Conservation (phyloP, 495 filamentous ascomycete genomes). For the Talaromyces nanjingensis region DNA sequence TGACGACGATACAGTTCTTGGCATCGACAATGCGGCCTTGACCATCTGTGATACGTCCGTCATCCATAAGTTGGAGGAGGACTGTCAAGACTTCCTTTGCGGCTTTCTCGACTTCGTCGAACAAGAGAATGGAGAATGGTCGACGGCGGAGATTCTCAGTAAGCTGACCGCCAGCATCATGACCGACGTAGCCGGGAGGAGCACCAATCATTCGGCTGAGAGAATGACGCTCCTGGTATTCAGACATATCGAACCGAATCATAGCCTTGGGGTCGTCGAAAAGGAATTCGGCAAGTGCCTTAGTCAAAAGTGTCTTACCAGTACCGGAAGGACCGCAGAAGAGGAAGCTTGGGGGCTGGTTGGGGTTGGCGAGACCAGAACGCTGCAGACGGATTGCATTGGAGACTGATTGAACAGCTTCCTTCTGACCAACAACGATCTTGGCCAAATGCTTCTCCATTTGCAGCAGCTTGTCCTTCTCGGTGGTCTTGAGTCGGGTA, state of each 20-base stretch:
- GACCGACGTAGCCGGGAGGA: slow-evolving; percentile 92
- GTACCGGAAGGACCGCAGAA: slow-evolving; percentile 98
- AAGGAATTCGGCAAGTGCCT: slow-evolving; percentile 93
- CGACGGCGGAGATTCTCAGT: slow-evolving; percentile 88
- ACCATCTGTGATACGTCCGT: slow-evolving; percentile 96
- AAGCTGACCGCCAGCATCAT: slow-evolving; percentile 92
- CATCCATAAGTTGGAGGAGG: slow-evolving; percentile 95
- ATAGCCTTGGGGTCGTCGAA: slow-evolving; percentile 97
- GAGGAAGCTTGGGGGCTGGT: slow-evolving; percentile 93
- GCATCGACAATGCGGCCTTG: slow-evolving; percentile 93
- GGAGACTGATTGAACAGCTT: slow-evolving; percentile 88
- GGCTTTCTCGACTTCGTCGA: slow-evolving; percentile 97
- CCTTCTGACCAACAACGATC: slow-evolving; percentile 85
- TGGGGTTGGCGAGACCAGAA: slow-evolving; percentile 88
- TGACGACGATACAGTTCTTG: slow-evolving; percentile 96
- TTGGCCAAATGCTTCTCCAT: slow-evolving; percentile 85
- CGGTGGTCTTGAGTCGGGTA: slow-evolving; percentile 83
- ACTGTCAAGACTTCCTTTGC: slow-evolving; percentile 97
- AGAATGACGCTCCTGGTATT: slow-evolving; percentile 96
- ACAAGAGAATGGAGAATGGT: slow-evolving; percentile 95
- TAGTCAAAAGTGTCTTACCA: slow-evolving; percentile 94
- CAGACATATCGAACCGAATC: slow-evolving; percentile 99
- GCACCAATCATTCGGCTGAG: slow-evolving; percentile 97
- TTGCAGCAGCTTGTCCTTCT: slow-evolving; percentile 92
- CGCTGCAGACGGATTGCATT: slow-evolving; percentile 94